Conservation (phyloP, 148 eudicot genomes). For the Amaranthus palmeri region DNA sequence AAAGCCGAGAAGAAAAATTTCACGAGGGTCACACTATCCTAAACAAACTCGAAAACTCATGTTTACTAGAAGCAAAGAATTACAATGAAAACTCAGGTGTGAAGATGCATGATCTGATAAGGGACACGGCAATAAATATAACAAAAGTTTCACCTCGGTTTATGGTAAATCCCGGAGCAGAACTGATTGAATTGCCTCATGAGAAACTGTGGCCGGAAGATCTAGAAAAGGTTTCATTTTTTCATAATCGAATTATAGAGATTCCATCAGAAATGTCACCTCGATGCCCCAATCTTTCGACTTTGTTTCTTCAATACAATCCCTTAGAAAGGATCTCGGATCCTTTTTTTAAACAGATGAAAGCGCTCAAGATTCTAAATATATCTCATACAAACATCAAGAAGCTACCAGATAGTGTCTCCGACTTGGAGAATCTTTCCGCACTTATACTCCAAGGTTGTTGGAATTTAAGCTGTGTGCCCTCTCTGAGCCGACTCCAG, state of each 20-base stretch:
- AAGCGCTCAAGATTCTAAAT: conserved; percentile 18
- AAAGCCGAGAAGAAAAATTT: conserved; percentile 8
- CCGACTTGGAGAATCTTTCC: conserved; percentile 11
- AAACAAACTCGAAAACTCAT: conserved; percentile 25
- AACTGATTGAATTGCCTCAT: conserved; percentile 15
- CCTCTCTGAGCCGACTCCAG: neutral
- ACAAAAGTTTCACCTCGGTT: conserved; percentile 13
- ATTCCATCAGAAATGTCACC: conserved; percentile 17
- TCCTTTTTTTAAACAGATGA: conserved; percentile 16
- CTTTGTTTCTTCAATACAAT: conserved; percentile 18
- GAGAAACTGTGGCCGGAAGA: conserved; percentile 24
- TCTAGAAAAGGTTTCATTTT: conserved; percentile 29
- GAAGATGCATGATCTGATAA: conserved; percentile 18
- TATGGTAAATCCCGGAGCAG: conserved; percentile 21
- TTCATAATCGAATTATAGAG: conserved; percentile 18
- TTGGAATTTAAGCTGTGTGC: conserved; percentile 2
- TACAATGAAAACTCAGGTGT: neutral
- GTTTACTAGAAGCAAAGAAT: conserved; percentile 5
- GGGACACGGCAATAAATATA: conserved; percentile 14
- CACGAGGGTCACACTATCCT: conserved; percentile 26
- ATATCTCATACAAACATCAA: conserved; percentile 18
- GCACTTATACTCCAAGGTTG: neutral
- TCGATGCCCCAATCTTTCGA: conserved; percentile 21
- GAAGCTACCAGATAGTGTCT: conserved; percentile 13
- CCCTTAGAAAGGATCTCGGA: conserved; percentile 18